phyloP scores from a whole-genome alignment of 2,329 filamentous ascomycete species.

The Pseudopithomyces chartarum region DNA sequence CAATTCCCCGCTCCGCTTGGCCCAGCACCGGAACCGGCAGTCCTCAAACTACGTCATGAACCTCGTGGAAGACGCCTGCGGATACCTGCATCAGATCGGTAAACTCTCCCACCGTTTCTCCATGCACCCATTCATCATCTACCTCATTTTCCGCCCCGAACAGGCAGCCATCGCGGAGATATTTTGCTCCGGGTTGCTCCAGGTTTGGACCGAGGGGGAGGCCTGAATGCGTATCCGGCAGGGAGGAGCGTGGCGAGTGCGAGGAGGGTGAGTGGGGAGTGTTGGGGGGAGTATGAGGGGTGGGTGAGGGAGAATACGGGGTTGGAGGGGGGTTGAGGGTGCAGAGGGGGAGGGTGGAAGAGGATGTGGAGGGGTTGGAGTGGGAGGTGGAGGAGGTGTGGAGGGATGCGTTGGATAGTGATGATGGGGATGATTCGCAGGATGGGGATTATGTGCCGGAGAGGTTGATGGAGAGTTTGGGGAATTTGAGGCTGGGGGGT shows the following conservation, averaged over 20 bases:
- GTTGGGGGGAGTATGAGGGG: conserved; percentile 24
- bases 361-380: conserved; percentile 2
- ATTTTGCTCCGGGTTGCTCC: conserved; percentile 32
- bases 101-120: conserved; percentile 21
- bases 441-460: conserved; percentile 11
- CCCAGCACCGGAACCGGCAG: conserved; percentile 27
- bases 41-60: conserved; percentile 39
- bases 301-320: conserved; percentile 14
- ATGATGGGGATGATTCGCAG: conserved; percentile 8
- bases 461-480: not conserved
- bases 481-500: not conserved
- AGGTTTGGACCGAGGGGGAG: conserved; percentile 34
- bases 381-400: conserved; percentile 16
- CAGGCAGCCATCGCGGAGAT: conserved; percentile 37
- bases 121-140: conserved; percentile 36
- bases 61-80: conserved; percentile 33
- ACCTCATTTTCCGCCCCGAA: conserved; percentile 27
- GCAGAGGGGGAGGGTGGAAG: conserved; percentile 17
- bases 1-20: conserved; percentile 21
- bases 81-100: conserved; percentile 10
- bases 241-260: conserved; percentile 29
- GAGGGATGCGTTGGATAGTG: conserved; percentile 25
- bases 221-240: conserved; percentile 36
- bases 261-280: conserved; percentile 9
- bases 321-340: conserved; percentile 16